A percentile compares a stretch with the other conserved stretches of the same genome.
These are phyloP conservation scores for Endotrypanum monterogeii DNA, from an alignment of 208 protist genomes.

Conservation along the genomic window DNA sequence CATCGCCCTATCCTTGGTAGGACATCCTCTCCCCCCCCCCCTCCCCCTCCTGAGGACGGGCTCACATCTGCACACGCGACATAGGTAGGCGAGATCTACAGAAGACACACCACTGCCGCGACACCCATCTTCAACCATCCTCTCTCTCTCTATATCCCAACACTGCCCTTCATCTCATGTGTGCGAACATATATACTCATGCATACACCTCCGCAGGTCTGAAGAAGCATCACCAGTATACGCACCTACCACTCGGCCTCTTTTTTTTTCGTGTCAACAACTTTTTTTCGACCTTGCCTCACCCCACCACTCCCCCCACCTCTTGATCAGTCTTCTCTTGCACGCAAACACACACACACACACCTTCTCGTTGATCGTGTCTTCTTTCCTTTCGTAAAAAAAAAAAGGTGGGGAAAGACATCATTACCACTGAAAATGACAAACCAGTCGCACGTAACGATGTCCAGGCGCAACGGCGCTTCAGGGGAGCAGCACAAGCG, in stretches of 20 bases:
- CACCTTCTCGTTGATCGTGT: not conserved
- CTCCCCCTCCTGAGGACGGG: not conserved
- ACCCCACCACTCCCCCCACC: not conserved
- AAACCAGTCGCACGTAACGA: slow-evolving; percentile 4
- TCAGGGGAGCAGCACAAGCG: slow-evolving; percentile 21
- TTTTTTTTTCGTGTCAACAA: not conserved
- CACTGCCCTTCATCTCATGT: not conserved
- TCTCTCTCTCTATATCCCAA: not conserved
- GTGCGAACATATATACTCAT: not conserved
- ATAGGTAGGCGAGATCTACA: not conserved
- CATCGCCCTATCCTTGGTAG: too few relatives aligned
- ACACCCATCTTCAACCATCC: not conserved
- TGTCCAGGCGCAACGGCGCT: slow-evolving; percentile 1
- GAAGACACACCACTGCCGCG: not conserved
- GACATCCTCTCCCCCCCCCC: not conserved
- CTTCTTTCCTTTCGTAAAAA: not conserved
- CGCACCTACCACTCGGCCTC: not conserved
- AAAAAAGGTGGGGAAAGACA: not conserved
- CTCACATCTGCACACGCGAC: not conserved
- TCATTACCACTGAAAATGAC: slow-evolving; percentile 1
- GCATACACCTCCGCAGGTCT: not conserved
- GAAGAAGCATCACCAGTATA: not conserved
- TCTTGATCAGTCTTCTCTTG: not conserved
- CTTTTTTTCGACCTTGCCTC: not conserved
- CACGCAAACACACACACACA: not conserved